Base-by-base conservation (phyloP, 2,329 filamentous ascomycete species). In the Helicocarpus griseus region DNA sequence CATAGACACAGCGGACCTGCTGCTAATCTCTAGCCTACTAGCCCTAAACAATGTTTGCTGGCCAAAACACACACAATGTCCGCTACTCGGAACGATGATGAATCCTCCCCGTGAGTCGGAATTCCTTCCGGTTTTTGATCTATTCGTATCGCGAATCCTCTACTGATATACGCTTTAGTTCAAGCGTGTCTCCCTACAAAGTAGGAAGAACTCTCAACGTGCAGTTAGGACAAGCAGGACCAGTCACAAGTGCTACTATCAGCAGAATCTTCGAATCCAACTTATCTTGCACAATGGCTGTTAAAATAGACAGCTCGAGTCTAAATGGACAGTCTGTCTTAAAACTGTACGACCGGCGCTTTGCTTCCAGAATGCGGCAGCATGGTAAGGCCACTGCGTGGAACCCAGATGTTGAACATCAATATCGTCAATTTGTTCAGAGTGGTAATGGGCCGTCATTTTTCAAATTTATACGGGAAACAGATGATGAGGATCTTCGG, bases 271-370 rank as follows among this genome's bases (percentile, higher is more conserved):
- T 58, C 38, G 54, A 59, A 31, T 56, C 58, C 47, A 53, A 53
- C 2, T 52, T 58, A 14, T 59, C 58, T 8, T 58, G 29, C 51
- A 48, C 49, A 11, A 52, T 60, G 53, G 13, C 56, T 21, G 49
- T 57, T 51, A 26, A 46, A 21, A 11, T 53, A n/a, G 45, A 50
- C 11, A 44, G 26, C 17, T 44, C 55, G 13, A 7, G 4, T 46
- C 51, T 52, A 28, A 29, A 56, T 28, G 54, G 48, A 9, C 29
- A 53, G 3, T 50, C 58, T 50, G 46, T 56, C 5, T 45, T 61
- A 44, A 58, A 61, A 44, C 50, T 60, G 33, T 59, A 54, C 41
- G 57, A 59, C 28, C 48, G 58, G 24, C 57, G 59, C 1, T 58
- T 60, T 53, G 58, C 56, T 19, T 29, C 48, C 1, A 45, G 51